Base-by-base conservation (phyloP, 192 early-diverging fungal genomes). In the Chytriomyces confervae region DNA sequence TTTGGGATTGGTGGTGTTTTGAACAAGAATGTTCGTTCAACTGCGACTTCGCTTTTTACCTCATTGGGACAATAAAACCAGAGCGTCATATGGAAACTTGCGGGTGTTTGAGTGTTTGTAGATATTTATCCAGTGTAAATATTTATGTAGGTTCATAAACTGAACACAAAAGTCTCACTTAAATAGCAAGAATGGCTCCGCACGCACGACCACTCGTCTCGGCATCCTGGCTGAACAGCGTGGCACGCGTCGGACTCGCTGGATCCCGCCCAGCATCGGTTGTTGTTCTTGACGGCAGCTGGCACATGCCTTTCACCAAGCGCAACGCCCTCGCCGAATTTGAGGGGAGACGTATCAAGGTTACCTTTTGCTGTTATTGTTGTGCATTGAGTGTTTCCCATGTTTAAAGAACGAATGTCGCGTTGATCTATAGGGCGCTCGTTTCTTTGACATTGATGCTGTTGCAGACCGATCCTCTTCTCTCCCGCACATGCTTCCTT, bases 401-500 rank as follows among this genome's bases (percentile, higher is more conserved):
- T 36, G 36, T 36, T 36, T 36, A 36, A 36, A 27, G 24, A 27
- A 27, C 24, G 24, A 27, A 36, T 36, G 36, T 36, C 36, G 36
- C 13, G 20, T n/a, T 47, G 62, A 29, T 18, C n/a, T 36, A 36
- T 18, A 88, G 47, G 86, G 89, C 69, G 92, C 95, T 7, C 92
- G 88, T 46, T 97, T 93, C 82, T 97, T 99, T 80, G 95, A 95
- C 67, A 94, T 99, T 66, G 97, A 97, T 81, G 84, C 83, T 9
- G 86, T 94, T 66, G 92, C 94, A 62, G 95, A 97, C 79, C 83
- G 87, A 44, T 77, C 88, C 20, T 87, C 76, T 48, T 46, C 83
- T 75, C 80, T 96, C 24, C 97, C 97, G 10, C 97, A 99, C 77
- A 97, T 97, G 96, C 86, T 97, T 45, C 97, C 97, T 0, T 82